Evolutionary conservation across 805 yeast genomes (phyloP).

Genomic region (Wickerhamomyces hampshirensis): DNA sequence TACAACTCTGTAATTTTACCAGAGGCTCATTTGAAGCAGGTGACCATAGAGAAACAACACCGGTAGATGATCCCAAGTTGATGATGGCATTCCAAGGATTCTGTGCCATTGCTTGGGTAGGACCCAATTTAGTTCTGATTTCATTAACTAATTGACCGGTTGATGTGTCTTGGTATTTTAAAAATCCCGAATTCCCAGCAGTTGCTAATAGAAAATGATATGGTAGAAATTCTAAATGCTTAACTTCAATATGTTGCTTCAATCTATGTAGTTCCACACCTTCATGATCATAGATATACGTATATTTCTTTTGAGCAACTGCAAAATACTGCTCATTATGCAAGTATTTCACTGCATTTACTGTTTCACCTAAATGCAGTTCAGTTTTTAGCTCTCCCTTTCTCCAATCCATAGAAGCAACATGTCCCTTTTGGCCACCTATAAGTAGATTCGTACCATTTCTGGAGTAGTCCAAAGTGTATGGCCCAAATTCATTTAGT

Average conservation of each 20-base stretch:
- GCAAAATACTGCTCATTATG: conserved; percentile 95
- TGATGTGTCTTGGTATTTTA: conserved; percentile 92
- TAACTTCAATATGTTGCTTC: conserved; percentile 84
- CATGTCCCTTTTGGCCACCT: conserved; percentile 91
- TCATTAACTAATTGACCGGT: conserved; percentile 87
- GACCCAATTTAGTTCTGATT: conserved; percentile 81
- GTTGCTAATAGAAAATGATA: conserved; percentile 86
- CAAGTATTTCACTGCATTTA: conserved; percentile 82
- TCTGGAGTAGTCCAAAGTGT: conserved; percentile 71
- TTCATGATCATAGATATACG: conserved; percentile 83
- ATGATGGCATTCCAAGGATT: conserved; percentile 96
- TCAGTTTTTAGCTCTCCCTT: conserved; percentile 79
- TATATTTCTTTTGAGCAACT: conserved; percentile 93
- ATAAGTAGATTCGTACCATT: conserved; percentile 83
- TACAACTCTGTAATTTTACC: conserved; percentile 71
- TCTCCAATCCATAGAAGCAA: conserved; percentile 95
- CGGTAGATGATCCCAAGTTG: conserved; percentile 90
- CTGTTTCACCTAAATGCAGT: conserved; percentile 80
- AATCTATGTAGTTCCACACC: conserved; percentile 91
- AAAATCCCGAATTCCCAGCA: conserved; percentile 83
- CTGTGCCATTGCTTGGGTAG: conserved; percentile 81
- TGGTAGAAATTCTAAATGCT: conserved; percentile 81
- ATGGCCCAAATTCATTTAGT: conserved; percentile 82
- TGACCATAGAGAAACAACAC: conserved; percentile 90
- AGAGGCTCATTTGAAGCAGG: conserved; percentile 84